Percentiles rank a stretch among this genome's conserved stretches.
Evolutionary conservation across 2,329 filamentous ascomycete species (phyloP).

Genomic region (Fusarium sublunatum): DNA sequence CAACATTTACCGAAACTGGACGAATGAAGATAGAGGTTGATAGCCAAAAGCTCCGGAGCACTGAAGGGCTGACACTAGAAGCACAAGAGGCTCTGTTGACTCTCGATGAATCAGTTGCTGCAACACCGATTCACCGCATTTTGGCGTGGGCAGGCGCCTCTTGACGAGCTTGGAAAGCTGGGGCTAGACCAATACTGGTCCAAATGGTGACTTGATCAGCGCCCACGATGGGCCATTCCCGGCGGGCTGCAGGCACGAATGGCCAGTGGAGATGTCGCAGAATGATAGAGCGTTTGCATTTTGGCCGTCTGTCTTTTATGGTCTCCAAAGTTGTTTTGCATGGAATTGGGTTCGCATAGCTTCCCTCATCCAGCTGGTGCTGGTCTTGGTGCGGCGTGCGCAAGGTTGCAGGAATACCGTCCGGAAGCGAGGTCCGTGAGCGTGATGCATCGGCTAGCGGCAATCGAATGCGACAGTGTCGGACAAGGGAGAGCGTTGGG

Average conservation of each 20-base stretch:
- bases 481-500: conserved; percentile 1
- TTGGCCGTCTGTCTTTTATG: background rate
- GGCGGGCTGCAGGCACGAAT: conserved; percentile 44
- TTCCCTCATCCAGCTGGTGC: background rate
- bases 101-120: conserved; percentile 21
- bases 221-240: conserved; percentile 36
- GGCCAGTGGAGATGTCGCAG: conserved; percentile 28
- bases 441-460: conserved; percentile 23
- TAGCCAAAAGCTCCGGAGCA: conserved; percentile 29
- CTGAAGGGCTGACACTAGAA: conserved; percentile 20
- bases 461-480: conserved; percentile 14
- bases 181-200: conserved; percentile 35
- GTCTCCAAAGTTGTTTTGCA: background rate
- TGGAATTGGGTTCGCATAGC: background rate
- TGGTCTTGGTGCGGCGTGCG: background rate
- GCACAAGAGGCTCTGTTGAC: conserved; percentile 34
- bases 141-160: conserved; percentile 42
- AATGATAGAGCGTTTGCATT: conserved; percentile 1
- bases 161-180: conserved; percentile 38
- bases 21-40: conserved; percentile 35
- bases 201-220: conserved; percentile 22
- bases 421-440: conserved; percentile 19
- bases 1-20: conserved; percentile 37
- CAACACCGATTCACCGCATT: conserved; percentile 46
- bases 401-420: background rate